Conservation (phyloP, 225 moss, liverwort and hornwort genomes). For the Takakia lepidozioides region DNA sequence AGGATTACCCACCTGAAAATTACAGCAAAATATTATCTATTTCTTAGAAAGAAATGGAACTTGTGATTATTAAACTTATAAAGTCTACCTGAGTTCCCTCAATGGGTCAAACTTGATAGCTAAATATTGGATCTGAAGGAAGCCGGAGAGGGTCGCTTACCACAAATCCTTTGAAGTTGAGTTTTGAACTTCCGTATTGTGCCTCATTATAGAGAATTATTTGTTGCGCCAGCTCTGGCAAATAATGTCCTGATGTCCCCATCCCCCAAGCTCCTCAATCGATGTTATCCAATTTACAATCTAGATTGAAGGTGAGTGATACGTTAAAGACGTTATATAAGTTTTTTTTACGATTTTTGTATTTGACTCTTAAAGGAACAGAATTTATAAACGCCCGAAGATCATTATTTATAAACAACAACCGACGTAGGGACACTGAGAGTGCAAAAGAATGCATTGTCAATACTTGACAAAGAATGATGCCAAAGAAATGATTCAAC, state of each 20-base stretch:
- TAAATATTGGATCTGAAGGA: not conserved
- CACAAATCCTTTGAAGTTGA: conserved; percentile 41
- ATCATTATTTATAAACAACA: no score
- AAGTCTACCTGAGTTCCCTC: not conserved
- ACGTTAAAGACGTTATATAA: no score
- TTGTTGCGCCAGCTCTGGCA: conserved; percentile 32
- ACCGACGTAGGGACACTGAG: no score
- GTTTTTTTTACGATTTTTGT: no score
- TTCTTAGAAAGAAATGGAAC: not conserved
- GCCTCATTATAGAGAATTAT: conserved; percentile 25
- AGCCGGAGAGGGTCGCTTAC: conserved; percentile 5
- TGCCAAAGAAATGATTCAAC: no score
- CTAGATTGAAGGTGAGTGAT: no score
- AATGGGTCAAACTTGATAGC: not conserved
- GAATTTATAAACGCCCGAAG: no score
- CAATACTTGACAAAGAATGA: no score
- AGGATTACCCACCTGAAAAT: conserved; percentile 29
- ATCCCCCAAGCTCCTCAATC: not conserved
- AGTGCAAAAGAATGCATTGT: no score
- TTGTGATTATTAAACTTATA: not conserved
- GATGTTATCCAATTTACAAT: not conserved
- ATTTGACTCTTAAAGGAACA: no score
- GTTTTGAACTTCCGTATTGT: conserved; percentile 8
- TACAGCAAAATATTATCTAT: not conserved
- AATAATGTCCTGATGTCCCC: conserved; percentile 24